Base-by-base conservation (phyloP, 495 filamentous ascomycete species). In the Xylaria telfairii region DNA sequence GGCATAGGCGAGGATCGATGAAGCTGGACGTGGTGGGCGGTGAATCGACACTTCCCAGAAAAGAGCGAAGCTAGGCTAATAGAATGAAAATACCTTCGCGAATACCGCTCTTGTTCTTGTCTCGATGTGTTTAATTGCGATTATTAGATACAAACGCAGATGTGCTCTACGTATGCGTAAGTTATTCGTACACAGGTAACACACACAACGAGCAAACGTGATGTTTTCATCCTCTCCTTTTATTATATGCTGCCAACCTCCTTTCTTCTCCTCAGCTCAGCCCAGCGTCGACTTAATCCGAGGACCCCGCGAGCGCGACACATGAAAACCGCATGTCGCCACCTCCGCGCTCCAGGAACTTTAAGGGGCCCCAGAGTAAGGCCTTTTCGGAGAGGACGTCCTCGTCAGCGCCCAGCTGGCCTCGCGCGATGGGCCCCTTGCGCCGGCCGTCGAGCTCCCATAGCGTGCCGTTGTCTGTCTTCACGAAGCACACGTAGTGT, bases 401-500 rank as follows among this genome's bases (percentile, higher is more conserved):
- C 80, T 94, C 91, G 46, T 79, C 83, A 6, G 74, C 76, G 0
- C 21, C 83, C 70, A 93, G 69, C 30, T 67, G 32, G 0, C 90
- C 91, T 64, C 91, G 82, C 70, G 87, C 81, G 71, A 93, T 77
- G 56, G 91, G 90, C 15, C 92, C 90, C 83, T 91, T 93, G 77
- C 92, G 80, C 44, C 90, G 75, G 10, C 94, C 93, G 83, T 97
- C 93, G 70, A 97, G 81, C 86, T 96, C 94, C 90, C 94, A 97
- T 71, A 97, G 77, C 71, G 85, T 85, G 54, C 89, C 89, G 81
- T 90, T 87, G 69, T 76, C 80, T 1, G 87, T 87, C 83, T 91
- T 93, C 7, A 95, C 92, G 83, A 97, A 96, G 70, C 89, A 90
- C 71, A 97, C 92, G 82, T 93, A 96, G 78, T 97, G 94, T 76